Conservation (phyloP, 2,329 filamentous ascomycete species). For the Stromatinia cepivora region DNA sequence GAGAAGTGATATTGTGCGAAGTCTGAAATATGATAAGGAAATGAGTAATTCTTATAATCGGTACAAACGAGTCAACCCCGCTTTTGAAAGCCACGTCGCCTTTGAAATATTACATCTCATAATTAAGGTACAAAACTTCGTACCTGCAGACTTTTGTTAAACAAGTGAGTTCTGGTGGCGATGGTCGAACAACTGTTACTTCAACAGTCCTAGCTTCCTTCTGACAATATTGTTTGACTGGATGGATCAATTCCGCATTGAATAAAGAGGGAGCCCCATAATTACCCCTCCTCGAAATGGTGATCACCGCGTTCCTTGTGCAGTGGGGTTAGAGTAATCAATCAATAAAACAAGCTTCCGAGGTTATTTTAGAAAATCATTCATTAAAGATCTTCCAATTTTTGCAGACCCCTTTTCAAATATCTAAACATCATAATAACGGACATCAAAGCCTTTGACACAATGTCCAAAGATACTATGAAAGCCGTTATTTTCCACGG, state of each 20-base stretch:
- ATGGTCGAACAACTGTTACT: no score
- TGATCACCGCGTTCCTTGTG: not conserved
- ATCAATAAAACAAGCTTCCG: not conserved
- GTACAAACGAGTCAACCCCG: not conserved
- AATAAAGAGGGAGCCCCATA: not conserved
- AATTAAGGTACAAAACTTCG: not conserved
- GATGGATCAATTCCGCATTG: not conserved
- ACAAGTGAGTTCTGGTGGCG: not conserved
- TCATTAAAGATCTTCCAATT: not conserved
- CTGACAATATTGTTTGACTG: no score
- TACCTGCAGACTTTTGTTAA: not conserved
- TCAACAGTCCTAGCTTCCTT: no score
- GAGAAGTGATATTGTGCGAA: not conserved
- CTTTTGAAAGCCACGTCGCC: not conserved
- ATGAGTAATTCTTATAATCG: not conserved
- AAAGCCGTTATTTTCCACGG: slow-evolving; percentile 87
- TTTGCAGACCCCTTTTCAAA: not conserved
- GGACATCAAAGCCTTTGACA: not conserved
- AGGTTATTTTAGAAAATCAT: not conserved
- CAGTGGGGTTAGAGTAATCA: not conserved
- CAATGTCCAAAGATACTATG: slow-evolving; percentile 59
- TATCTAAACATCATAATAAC: not conserved
- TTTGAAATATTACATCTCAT: not conserved
- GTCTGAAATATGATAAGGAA: not conserved
- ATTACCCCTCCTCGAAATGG: slow-evolving; percentile 15